Percentiles rank a stretch among this genome's conserved stretches.
Evolutionary conservation across 73 alveolate species (phyloP).

Genomic region (Tetrahymena elliotti): DNA sequence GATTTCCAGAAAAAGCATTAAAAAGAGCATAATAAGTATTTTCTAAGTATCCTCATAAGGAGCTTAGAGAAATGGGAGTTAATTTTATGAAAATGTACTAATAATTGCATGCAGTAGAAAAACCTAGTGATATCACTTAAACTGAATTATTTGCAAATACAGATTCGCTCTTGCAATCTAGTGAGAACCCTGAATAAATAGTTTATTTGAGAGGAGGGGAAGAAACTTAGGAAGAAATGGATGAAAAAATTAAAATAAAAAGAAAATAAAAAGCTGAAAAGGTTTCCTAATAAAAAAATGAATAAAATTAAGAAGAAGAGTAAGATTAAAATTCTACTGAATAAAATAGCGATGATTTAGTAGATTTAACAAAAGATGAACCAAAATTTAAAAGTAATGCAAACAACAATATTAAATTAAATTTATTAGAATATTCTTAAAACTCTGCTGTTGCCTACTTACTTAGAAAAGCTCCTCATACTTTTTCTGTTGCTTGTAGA

Average conservation of each 20-base stretch:
- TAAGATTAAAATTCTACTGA: constrained; percentile 8
- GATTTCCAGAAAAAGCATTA: background rate
- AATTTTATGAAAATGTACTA: constrained; percentile 35
- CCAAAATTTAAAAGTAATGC: background rate
- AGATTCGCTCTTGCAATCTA: background rate
- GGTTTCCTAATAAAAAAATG: background rate
- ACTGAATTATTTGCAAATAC: constrained; percentile 22
- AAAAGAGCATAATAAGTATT: constrained; percentile 4
- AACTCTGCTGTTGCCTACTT: constrained; percentile 21
- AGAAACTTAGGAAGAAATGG: constrained; percentile 4
- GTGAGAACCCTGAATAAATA: background rate
- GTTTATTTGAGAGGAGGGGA: constrained; percentile 1
- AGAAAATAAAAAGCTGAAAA: constrained; percentile 7
- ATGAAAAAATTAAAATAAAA: background rate
- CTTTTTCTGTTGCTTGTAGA: constrained; percentile 19
- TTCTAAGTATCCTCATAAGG: constrained; percentile 18
- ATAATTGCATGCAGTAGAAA: constrained; percentile 29
- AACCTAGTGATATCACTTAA: constrained; percentile 21
- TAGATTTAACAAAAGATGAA: background rate
- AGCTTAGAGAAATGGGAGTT: constrained; percentile 19
- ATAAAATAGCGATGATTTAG: background rate
- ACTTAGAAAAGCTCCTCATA: constrained; percentile 1
- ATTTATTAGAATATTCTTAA: constrained; percentile 13
- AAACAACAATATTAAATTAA: background rate
- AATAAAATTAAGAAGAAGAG: background rate